Evolutionary conservation across 345 rosid species (phyloP).

Genomic region (Firmiana major): DNA sequence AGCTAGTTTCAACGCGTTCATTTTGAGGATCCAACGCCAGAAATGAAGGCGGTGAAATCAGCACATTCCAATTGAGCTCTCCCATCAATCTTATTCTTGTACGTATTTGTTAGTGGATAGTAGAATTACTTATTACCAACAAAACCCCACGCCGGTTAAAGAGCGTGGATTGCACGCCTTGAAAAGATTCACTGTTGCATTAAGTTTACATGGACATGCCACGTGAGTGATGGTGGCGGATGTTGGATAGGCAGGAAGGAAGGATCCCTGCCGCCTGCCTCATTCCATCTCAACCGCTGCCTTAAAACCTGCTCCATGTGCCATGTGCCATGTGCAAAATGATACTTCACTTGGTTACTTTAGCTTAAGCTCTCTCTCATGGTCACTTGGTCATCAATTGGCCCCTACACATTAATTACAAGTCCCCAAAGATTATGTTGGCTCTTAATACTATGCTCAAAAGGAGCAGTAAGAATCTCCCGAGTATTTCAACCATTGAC

Average conservation of each 20-base stretch:
- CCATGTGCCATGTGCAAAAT: background rate
- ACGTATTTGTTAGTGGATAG: too few relatives aligned
- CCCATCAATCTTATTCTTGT: background rate
- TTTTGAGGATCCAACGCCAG: background rate
- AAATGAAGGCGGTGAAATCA: too few relatives aligned
- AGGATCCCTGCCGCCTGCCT: background rate
- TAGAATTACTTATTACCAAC: background rate
- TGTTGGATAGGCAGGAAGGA: background rate
- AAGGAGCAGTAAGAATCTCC: too few relatives aligned
- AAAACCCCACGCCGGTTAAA: too few relatives aligned
- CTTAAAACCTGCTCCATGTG: background rate
- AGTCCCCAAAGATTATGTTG: background rate
- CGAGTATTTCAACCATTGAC: background rate
- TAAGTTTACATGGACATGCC: background rate
- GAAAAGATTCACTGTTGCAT: background rate
- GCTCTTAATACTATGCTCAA: too few relatives aligned
- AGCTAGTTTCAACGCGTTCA: background rate
- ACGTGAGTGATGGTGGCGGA: background rate
- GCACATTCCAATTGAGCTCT: too few relatives aligned
- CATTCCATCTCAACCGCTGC: background rate
- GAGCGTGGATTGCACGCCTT: background rate
- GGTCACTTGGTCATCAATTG: background rate
- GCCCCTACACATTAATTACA: background rate
- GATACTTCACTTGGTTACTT: background rate
- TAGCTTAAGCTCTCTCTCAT: background rate